Conservation (phyloP, 345 rosid species). For the Eucalyptus regnans region DNA sequence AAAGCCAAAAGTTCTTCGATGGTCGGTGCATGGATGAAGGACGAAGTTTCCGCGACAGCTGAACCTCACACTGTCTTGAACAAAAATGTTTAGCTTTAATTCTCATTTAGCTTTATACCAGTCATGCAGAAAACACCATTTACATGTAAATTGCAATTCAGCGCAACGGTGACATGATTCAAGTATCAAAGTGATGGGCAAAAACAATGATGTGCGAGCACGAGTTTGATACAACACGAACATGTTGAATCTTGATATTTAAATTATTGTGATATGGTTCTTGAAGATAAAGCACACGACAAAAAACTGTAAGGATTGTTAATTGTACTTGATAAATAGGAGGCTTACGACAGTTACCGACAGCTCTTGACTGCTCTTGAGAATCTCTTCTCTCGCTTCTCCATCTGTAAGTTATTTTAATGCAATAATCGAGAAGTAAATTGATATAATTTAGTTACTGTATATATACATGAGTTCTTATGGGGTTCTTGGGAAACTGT, state of each 20-base stretch:
- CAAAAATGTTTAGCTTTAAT: neutral
- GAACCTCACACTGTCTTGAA: constrained; percentile 1
- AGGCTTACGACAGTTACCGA: constrained; percentile 18
- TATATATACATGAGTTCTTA: neutral
- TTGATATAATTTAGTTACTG: neutral
- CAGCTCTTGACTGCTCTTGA: constrained; percentile 34
- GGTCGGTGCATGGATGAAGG: neutral
- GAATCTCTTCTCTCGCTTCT: constrained; percentile 41
- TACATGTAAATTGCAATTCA: neutral
- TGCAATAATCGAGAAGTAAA: neutral
- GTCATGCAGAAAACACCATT: neutral
- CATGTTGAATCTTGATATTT: neutral
- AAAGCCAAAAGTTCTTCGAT: neutral
- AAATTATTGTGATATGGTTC: neutral
- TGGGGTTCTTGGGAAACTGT: neutral
- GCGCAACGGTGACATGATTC: no score
- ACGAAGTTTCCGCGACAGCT: neutral
- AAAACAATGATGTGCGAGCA: neutral
- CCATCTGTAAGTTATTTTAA: constrained; percentile 13
- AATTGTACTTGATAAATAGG: constrained; percentile 1
- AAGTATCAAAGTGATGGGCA: neutral
- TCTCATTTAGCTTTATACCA: neutral
- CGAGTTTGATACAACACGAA: neutral
- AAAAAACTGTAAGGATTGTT: neutral
- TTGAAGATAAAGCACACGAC: neutral